Evolutionary conservation across 352 stramenopile genomes (phyloP), one percentile per base, ranked within the genome.

Genomic region (Globisporangium alternatum): DNA sequence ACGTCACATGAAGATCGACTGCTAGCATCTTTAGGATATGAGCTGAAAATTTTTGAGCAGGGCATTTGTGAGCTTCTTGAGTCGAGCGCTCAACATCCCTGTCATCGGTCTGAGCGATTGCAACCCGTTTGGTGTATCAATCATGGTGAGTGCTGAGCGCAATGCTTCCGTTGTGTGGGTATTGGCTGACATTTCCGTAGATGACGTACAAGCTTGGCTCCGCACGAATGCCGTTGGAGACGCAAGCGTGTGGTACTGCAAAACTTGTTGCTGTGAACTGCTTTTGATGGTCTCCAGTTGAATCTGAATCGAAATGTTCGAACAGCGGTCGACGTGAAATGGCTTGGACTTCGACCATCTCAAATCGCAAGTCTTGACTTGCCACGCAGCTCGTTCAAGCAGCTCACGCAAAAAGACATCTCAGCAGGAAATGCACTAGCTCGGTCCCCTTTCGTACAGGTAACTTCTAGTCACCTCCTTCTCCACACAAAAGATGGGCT

Each of bases 81-180:
- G 81, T 33, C 61, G 70, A 9, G 62, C 75, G 41, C 69, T 98
- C 3, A 41, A 75, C 35, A 75, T 98, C 30, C 96, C 96, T 31
- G 90, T 98, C 15, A 80, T 96, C 57, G 94, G 94, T 21, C 52
- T 98, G 19, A 95, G 88, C 48, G 96, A 98, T 68, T 98, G 91
- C 73, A 98, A 98, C 78, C 93, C 96, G 0, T 98, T 95, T 68
- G 96, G 96, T 0, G 68, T 98, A 25, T 93, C 87, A 5, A 97
- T 98, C 35, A 91, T 98, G 68, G 86, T 94, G 64, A 63, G 31
- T 25, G 1, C 41, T 56, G 31, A 2, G 12, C 2, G 33, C 0
- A 44, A 28, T 5, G 9, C 13, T 56, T 7, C 30, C 13, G 28
- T 41, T 39, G 5, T 28, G 1, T 49, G 3, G 5, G 56, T 21